A percentile compares a stretch with the other conserved stretches of the same genome.
These are phyloP conservation scores for Meyerozyma sp. DNA, from an alignment of 1,139 yeast genomes.

Conservation along the genomic window DNA sequence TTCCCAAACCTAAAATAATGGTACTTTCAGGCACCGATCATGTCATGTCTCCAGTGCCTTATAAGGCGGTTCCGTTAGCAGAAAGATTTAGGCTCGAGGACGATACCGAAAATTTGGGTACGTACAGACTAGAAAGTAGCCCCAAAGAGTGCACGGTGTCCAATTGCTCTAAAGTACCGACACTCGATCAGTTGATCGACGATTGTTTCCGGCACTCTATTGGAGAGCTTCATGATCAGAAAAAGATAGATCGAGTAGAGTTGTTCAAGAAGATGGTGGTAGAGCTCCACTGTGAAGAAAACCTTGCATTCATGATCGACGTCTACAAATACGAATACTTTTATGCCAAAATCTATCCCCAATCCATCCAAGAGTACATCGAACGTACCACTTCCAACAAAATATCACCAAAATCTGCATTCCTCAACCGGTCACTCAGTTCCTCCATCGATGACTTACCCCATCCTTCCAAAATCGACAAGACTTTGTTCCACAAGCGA, in stretches of 20 bases:
- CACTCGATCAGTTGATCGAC: slow-evolving; percentile 17
- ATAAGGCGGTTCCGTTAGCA: not conserved
- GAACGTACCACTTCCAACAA: not conserved
- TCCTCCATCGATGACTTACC: slow-evolving; percentile 10
- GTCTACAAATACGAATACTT: slow-evolving; percentile 36
- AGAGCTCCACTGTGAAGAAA: slow-evolving; percentile 39
- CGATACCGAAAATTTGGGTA: not conserved
- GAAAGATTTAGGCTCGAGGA: not conserved
- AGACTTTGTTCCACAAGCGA: slow-evolving; percentile 1
- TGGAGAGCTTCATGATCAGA: slow-evolving; percentile 9
- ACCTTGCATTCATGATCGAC: slow-evolving; percentile 39
- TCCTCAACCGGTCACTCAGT: slow-evolving; percentile 11
- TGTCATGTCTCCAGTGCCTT: not conserved
- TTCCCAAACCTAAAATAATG: not conserved
- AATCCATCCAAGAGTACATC: not conserved
- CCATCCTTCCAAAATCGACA: slow-evolving; percentile 8
- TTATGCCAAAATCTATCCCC: slow-evolving; percentile 18
- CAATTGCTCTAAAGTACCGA: slow-evolving; percentile 3
- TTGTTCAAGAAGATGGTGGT: slow-evolving; percentile 12
- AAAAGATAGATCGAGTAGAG: slow-evolving; percentile 7
- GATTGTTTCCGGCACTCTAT: slow-evolving; percentile 17
- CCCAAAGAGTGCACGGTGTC: not conserved
- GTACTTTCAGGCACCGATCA: not conserved
- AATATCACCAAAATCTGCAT: slow-evolving; percentile 7
- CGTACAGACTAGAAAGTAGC: not conserved